Evolutionary conservation across 2,329 filamentous ascomycete genomes (phyloP).

Genomic region (Capronia americana): DNA sequence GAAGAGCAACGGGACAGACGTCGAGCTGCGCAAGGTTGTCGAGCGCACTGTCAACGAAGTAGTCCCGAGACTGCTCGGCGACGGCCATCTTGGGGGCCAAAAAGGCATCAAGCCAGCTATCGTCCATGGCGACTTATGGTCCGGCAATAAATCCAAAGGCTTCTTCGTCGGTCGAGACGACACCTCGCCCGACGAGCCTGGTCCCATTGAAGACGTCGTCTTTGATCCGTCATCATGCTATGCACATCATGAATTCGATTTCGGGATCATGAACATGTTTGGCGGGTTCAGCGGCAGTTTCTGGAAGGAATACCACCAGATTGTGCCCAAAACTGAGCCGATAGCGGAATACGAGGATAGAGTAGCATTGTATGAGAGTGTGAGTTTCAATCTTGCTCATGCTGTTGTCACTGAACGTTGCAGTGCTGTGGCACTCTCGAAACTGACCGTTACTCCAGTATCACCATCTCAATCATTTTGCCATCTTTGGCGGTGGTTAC

Average conservation of each 20-base stretch:
- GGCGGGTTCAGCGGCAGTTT: slow-evolving; percentile 79
- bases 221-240: slow-evolving; percentile 84
- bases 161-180: slow-evolving; percentile 58
- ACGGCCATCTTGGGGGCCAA: slow-evolving; percentile 65
- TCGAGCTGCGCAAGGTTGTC: slow-evolving; percentile 67
- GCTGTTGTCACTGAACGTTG: neutral
- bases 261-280: slow-evolving; percentile 97
- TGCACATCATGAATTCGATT: slow-evolving; percentile 85
- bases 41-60: slow-evolving; percentile 68
- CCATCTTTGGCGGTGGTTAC: slow-evolving; percentile 83
- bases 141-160: slow-evolving; percentile 77
- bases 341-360: slow-evolving; percentile 84
- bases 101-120: slow-evolving; percentile 75
- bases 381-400: neutral
- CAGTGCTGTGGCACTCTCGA: neutral
- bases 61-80: slow-evolving; percentile 77
- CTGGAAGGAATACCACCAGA: slow-evolving; percentile 75
- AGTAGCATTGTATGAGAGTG: slow-evolving; percentile 77
- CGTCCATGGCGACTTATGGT: slow-evolving; percentile 93
- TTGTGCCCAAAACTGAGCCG: slow-evolving; percentile 81
- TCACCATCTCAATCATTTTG: slow-evolving; percentile 88
- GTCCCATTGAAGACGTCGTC: slow-evolving; percentile 72
- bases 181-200: slow-evolving; percentile 44
- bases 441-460: slow-evolving; percentile 53
- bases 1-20: slow-evolving; percentile 68